Percentiles rank a stretch among this genome's conserved stretches.
phyloP scores from a whole-genome alignment of 208 protist species.

The Acanthamoeba triangularis region DNA sequence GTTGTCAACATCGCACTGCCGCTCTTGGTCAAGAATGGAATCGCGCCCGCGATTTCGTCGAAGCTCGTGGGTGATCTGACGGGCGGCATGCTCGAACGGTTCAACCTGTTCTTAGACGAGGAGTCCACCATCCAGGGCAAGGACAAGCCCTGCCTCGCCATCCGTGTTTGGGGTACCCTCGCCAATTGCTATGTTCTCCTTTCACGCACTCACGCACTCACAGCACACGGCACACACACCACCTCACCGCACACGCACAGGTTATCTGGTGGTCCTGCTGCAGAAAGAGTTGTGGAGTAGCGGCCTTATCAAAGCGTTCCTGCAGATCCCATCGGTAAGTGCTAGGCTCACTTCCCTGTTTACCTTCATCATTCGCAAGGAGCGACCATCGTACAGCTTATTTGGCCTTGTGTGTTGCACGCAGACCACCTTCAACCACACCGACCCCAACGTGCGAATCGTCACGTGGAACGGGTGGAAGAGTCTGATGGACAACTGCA shows the following conservation, averaged over 20 bases:
- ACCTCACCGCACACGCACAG: neutral
- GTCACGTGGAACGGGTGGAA: constrained; percentile 18
- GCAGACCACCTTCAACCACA: constrained; percentile 42
- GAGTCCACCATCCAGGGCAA: constrained; percentile 1
- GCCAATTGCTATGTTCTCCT: neutral
- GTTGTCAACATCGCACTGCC: neutral
- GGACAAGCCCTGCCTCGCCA: neutral
- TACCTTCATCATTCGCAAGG: too few species aligned
- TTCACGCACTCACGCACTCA: neutral
- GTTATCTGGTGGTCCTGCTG: constrained; percentile 1
- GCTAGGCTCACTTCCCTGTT: neutral
- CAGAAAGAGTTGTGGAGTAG: constrained; percentile 39
- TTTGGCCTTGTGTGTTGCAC: neutral
- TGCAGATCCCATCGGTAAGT: constrained; percentile 38
- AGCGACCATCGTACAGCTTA: neutral
- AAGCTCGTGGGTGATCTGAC: constrained; percentile 20
- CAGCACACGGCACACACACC: too few species aligned
- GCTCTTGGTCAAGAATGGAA: neutral
- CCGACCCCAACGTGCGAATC: neutral
- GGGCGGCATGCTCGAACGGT: neutral
- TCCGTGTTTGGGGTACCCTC: neutral
- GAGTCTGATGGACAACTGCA: constrained; percentile 31
- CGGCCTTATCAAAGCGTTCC: constrained; percentile 25
- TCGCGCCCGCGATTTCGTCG: neutral
- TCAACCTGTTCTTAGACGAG: constrained; percentile 27